Percentiles rank a stretch among this genome's conserved stretches.
Evolutionary conservation across 2,329 filamentous ascomycete genomes (phyloP).

Genomic region (Monilinia polystroma): DNA sequence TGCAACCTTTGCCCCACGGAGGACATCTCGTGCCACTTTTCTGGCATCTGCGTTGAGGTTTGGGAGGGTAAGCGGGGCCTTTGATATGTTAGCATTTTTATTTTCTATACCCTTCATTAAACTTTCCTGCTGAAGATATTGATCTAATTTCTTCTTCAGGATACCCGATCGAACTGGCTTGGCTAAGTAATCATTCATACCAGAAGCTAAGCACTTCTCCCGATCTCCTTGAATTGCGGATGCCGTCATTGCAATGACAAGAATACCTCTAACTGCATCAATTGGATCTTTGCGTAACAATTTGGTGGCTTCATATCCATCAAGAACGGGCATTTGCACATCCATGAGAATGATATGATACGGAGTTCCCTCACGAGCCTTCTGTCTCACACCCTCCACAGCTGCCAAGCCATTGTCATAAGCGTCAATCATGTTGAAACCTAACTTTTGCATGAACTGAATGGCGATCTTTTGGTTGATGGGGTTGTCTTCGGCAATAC

Average conservation of each 20-base stretch:
- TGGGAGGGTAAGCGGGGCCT: constrained; percentile 32
- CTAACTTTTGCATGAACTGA: constrained; percentile 81
- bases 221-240: constrained; percentile 91
- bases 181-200: constrained; percentile 95
- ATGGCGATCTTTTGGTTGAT: constrained; percentile 96
- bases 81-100: constrained; percentile 7
- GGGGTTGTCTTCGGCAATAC: constrained; percentile 91
- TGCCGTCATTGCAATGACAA: constrained; percentile 98
- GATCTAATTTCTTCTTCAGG: constrained; percentile 77
- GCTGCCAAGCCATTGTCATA: constrained; percentile 89
- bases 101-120: not conserved
- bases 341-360: constrained; percentile 96
- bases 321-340: constrained; percentile 91
- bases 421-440: constrained; percentile 77
- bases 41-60: constrained; percentile 35
- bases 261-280: constrained; percentile 72
- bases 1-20: constrained; percentile 21
- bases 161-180: constrained; percentile 92
- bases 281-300: constrained; percentile 75
- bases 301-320: constrained; percentile 88
- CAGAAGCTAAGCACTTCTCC: constrained; percentile 91
- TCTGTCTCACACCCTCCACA: constrained; percentile 79
- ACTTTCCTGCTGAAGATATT: constrained; percentile 51
- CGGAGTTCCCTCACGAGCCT: constrained; percentile 67
- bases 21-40: constrained; percentile 31